Percentiles rank a stretch among this genome's conserved stretches.
Conservation (phyloP, 1,284 basidiomycete genomes). For the Pseudozyma tsukubaensis region DNA sequence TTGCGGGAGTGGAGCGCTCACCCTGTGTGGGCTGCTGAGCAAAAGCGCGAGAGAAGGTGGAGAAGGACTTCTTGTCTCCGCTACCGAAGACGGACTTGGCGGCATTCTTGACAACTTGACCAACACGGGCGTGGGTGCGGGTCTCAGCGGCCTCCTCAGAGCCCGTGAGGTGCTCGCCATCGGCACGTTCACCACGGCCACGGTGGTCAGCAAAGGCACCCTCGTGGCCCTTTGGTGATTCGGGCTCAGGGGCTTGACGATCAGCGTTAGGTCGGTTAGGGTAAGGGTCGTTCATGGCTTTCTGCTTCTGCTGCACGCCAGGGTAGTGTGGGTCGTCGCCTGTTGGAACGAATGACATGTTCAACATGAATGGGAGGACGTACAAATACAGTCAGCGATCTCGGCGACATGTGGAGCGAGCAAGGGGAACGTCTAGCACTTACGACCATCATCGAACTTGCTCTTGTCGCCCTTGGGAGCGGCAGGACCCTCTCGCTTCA, state of each 20-base stretch:
- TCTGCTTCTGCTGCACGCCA: constrained; percentile 36
- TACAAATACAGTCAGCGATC: neutral
- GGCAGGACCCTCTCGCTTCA: constrained; percentile 44
- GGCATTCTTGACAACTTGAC: constrained; percentile 34
- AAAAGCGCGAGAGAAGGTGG: constrained; percentile 14
- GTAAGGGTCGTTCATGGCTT: constrained; percentile 28
- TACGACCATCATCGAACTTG: constrained; percentile 45
- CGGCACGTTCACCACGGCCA: constrained; percentile 25
- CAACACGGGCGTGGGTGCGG: constrained; percentile 23
- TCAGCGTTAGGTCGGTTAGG: constrained; percentile 36
- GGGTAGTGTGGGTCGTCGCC: constrained; percentile 46
- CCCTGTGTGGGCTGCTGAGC: constrained; percentile 24
- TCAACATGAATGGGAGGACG: constrained; percentile 2
- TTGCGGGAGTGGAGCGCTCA: constrained; percentile 18
- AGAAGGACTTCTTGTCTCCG: constrained; percentile 27
- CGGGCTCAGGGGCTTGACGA: constrained; percentile 27
- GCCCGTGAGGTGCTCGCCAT: constrained; percentile 29
- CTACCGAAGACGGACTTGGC: constrained; percentile 36
- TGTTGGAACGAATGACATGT: constrained; percentile 1
- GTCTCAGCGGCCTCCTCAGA: constrained; percentile 44
- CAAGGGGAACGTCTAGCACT: constrained; percentile 2
- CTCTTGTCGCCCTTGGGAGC: constrained; percentile 32
- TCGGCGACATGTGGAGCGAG: neutral
- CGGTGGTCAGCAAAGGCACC: constrained; percentile 51
- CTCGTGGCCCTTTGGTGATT: constrained; percentile 36